These are phyloP conservation scores for Floccularia luteovirens DNA, from an alignment of 768 basidiomycete genomes.

Conservation along the genomic window DNA sequence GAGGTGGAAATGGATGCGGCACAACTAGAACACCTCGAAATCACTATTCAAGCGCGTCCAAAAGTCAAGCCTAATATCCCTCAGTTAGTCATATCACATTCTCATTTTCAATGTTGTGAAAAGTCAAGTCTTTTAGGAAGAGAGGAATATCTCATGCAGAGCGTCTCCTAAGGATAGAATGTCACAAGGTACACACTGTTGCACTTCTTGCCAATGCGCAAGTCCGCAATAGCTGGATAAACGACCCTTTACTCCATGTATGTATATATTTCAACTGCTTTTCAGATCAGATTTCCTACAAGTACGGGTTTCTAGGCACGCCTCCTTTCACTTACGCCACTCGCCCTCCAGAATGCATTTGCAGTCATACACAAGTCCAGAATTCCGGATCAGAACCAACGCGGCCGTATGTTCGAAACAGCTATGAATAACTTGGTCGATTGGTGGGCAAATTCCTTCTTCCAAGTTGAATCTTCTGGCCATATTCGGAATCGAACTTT, in stretches of 20 bases:
- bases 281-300: no score
- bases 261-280: no score
- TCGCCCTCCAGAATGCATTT: conserved; percentile 76
- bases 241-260: conserved; percentile 79
- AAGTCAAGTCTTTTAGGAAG: conserved; percentile 20
- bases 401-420: conserved; percentile 84
- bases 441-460: conserved; percentile 83
- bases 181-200: conserved; percentile 87
- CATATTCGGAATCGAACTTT: conserved; percentile 74
- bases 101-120: no score
- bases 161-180: conserved; percentile 65
- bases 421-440: conserved; percentile 64
- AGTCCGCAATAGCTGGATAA: conserved; percentile 77
- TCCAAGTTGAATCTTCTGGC: conserved; percentile 51
- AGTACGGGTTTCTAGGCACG: conserved; percentile 53
- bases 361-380: conserved; percentile 73
- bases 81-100: no score
- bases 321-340: conserved; percentile 79
- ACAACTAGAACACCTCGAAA: conserved; percentile 49
- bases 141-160: conserved; percentile 57
- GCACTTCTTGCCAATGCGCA: conserved; percentile 69
- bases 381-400: conserved; percentile 70
- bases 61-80: no score
- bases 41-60: conserved; percentile 50
- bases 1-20: conserved; percentile 58